Evolutionary conservation across 2,329 filamentous ascomycete species (phyloP), one percentile per base, ranked within the genome.

Genomic region (Cytospora chrysosperma): DNA sequence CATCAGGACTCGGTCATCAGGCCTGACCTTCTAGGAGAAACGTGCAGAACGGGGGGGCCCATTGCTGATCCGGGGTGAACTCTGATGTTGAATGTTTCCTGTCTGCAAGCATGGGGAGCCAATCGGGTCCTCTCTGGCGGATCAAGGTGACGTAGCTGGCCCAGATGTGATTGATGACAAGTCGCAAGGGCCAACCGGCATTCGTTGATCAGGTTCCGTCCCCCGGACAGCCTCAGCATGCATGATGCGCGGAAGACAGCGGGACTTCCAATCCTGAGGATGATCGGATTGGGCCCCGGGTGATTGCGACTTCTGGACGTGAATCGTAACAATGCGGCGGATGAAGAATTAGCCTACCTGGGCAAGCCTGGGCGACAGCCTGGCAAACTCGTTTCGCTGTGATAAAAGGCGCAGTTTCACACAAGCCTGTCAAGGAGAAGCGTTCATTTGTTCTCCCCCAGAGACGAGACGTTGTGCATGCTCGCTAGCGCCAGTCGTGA

Each of bases 391-490:
- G 7, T 21, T 47, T 47, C n/a, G 43, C 7, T 19, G 3, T 43
- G n/a, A 19, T 43, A 10, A 43, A 9, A 21, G 24, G n/a, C 43
- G 19, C n/a, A 47, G 43, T 21, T 12, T n/a, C n/a, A 24, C 43
- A n/a, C n/a, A n/a, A n/a, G n/a, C n/a, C n/a, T n/a, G n/a, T n/a
- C n/a, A 47, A 13, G n/a, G n/a, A 47, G n/a, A 47, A 47, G 10
- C n/a, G 43, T 24, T 47, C n/a, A 21, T 47, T 32, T 51, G 28
- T 34, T 47, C 30, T 28, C 32, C 32, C 32, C 8, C 47, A 51
- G 47, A 61, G 19, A 27, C 59, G 51, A 30, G 40, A 61, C 59
- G 40, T 55, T 53, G 59, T 55, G 59, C 59, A 61, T 51, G 37
- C 59, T 49, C 51, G 51, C 51, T 55, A 34, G 59, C 54, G 59